These are phyloP conservation scores for Trichosporon sp. DNA, from an alignment of 1,284 basidiomycete genomes.

Conservation along the genomic window DNA sequence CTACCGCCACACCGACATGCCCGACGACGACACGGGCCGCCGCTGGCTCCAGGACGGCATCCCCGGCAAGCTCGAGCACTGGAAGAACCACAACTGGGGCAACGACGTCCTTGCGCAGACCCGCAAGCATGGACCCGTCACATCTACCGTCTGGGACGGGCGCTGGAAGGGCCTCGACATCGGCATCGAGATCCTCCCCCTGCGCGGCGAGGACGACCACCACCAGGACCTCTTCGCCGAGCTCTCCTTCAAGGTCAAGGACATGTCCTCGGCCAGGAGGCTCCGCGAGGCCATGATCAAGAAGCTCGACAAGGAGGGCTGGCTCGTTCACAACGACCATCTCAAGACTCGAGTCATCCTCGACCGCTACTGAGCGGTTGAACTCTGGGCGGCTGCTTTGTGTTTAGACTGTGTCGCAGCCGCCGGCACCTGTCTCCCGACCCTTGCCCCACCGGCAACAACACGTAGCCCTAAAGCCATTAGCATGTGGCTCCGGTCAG, in stretches of 20 bases:
- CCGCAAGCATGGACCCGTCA: conserved; percentile 11
- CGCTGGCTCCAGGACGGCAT: conserved; percentile 2
- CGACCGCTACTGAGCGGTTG: conserved; percentile 4
- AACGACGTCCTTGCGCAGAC: neutral
- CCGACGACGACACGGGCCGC: neutral
- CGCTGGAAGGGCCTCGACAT: conserved; percentile 4
- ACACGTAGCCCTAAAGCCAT: neutral
- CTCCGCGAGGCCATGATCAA: conserved; percentile 9
- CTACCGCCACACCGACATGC: conserved; percentile 7
- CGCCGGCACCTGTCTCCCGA: no score
- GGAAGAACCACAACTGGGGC: conserved; percentile 7
- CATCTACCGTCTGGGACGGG: conserved; percentile 4
- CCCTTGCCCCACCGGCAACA: neutral
- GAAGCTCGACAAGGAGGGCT: conserved; percentile 5
- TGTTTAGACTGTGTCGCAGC: no score
- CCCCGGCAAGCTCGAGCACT: conserved; percentile 9
- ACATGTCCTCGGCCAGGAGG: neutral
- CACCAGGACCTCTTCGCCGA: conserved; percentile 8
- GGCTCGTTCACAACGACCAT: conserved; percentile 9
- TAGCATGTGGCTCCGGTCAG: neutral
- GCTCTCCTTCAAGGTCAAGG: conserved; percentile 7
- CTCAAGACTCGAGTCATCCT: conserved; percentile 14
- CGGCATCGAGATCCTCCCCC: conserved; percentile 12
- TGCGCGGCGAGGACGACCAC: neutral
- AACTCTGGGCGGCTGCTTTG: no score